These are phyloP conservation scores for Trichophyton rubrum DNA, from an alignment of 2,329 filamentous ascomycete species.

Conservation along the genomic window DNA sequence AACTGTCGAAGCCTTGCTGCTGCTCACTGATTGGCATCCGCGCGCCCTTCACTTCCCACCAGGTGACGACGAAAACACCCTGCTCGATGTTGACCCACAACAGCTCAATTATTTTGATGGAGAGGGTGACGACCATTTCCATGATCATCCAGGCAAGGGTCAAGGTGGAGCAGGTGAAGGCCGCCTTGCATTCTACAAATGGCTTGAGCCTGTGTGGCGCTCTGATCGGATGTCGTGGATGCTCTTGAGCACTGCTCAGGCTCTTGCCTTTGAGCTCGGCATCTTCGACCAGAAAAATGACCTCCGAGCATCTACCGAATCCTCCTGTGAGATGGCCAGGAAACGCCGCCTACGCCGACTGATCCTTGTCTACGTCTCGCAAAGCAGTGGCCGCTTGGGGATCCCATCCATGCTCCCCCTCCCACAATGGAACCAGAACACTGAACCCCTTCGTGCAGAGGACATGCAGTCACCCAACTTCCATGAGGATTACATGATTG, in stretches of 20 bases:
- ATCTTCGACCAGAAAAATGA: conserved; percentile 88
- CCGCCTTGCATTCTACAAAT: conserved; percentile 71
- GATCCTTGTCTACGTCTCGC: conserved; percentile 79
- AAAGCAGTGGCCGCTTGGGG: conserved; percentile 82
- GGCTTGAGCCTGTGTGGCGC: conserved; percentile 91
- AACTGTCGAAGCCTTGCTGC: conserved; percentile 85
- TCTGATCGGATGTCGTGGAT: conserved; percentile 97
- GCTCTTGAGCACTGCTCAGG: conserved; percentile 81
- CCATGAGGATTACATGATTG: conserved; percentile 31
- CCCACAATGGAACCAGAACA: conserved; percentile 31
- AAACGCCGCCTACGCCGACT: conserved; percentile 74
- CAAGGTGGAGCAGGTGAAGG: conserved; percentile 58
- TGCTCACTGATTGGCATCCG: conserved; percentile 95
- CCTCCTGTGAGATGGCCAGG: conserved; percentile 53
- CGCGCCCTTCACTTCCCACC: conserved; percentile 85
- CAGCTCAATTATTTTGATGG: conserved; percentile 52
- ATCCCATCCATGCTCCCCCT: conserved; percentile 84
- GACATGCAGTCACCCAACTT: conserved; percentile 13
- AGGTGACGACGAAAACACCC: conserved; percentile 51
- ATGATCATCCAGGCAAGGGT: conserved; percentile 29
- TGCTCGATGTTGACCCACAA: conserved; percentile 59
- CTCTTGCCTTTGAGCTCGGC: conserved; percentile 82
- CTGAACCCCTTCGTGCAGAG: conserved; percentile 22
- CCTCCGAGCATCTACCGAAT: conserved; percentile 43
- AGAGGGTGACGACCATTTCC: conserved; percentile 20